Conservation (phyloP, 345 rosid genomes). For the Tarenaya hassleriana region DNA sequence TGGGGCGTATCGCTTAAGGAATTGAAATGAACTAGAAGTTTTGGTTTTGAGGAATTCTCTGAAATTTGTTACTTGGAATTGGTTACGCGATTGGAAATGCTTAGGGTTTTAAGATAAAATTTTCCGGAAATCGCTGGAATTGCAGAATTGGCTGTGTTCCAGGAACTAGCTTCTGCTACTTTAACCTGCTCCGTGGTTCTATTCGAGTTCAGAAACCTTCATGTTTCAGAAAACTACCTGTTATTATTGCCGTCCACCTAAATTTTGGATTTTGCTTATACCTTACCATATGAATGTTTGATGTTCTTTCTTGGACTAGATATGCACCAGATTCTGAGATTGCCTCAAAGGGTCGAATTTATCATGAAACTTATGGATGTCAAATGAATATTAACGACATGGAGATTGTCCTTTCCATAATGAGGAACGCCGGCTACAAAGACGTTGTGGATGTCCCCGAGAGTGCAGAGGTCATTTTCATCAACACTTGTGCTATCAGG, state of each 20-base stretch:
- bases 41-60: slow-evolving; percentile 4
- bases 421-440: slow-evolving; percentile 73
- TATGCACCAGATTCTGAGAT: slow-evolving; percentile 31
- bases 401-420: slow-evolving; percentile 88
- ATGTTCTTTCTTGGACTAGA: slow-evolving; percentile 28
- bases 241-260: no score
- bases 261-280: no score
- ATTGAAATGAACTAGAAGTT: slow-evolving; percentile 5
- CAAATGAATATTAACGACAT: slow-evolving; percentile 93
- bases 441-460: slow-evolving; percentile 69
- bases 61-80: neutral
- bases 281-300: neutral
- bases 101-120: slow-evolving; percentile 10
- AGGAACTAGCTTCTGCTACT: no score
- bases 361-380: slow-evolving; percentile 93
- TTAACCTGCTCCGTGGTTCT: no score
- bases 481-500: slow-evolving; percentile 86
- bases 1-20: neutral
- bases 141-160: no score
- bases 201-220: no score
- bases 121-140: no score
- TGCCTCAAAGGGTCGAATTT: slow-evolving; percentile 56
- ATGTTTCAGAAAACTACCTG: no score
- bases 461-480: slow-evolving; percentile 80
- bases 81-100: neutral